Conservation (phyloP, 805 yeast species). For the Wickerhamiella kazuoi region DNA sequence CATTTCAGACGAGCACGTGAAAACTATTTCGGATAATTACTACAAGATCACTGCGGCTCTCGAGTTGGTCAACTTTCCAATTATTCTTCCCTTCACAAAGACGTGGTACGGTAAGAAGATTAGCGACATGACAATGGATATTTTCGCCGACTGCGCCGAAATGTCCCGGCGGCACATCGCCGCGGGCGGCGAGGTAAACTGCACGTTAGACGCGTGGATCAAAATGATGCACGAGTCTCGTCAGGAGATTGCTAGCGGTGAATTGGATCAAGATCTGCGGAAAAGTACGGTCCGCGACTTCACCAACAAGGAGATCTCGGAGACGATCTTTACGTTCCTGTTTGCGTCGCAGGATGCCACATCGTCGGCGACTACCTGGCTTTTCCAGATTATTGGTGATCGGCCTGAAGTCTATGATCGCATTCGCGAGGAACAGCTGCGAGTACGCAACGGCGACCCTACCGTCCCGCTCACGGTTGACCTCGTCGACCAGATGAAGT, state of each 20-base stretch:
- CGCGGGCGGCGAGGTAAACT: conserved; percentile 57
- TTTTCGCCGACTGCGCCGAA: conserved; percentile 76
- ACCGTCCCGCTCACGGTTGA: conserved; percentile 42
- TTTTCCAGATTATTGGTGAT: conserved; percentile 90
- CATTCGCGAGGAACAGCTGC: conserved; percentile 81
- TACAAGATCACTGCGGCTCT: conserved; percentile 86
- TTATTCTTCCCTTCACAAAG: conserved; percentile 86
- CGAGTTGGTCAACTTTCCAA: conserved; percentile 94
- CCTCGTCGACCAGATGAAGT: conserved; percentile 69
- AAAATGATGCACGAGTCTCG: conserved; percentile 61
- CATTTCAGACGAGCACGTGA: conserved; percentile 80
- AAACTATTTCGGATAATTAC: conserved; percentile 79
- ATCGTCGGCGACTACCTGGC: conserved; percentile 93
- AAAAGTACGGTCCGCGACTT: conserved; percentile 61
- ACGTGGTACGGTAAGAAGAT: conserved; percentile 94
- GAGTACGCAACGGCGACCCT: conserved; percentile 65
- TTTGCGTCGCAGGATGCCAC: conserved; percentile 98
- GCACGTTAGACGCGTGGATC: conserved; percentile 95
- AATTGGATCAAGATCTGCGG: conserved; percentile 34
- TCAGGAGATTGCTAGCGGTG: conserved; percentile 23
- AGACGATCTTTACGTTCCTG: conserved; percentile 87
- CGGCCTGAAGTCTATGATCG: conserved; percentile 78
- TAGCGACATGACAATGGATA: conserved; percentile 86
- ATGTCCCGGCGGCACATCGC: conserved; percentile 68
- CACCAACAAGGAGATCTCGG: conserved; percentile 80